Percentiles rank a stretch among this genome's conserved stretches.
These are phyloP conservation scores for Phaeoacremonium minimum DNA, from an alignment of 2,329 filamentous ascomycete genomes.

Conservation along the genomic window DNA sequence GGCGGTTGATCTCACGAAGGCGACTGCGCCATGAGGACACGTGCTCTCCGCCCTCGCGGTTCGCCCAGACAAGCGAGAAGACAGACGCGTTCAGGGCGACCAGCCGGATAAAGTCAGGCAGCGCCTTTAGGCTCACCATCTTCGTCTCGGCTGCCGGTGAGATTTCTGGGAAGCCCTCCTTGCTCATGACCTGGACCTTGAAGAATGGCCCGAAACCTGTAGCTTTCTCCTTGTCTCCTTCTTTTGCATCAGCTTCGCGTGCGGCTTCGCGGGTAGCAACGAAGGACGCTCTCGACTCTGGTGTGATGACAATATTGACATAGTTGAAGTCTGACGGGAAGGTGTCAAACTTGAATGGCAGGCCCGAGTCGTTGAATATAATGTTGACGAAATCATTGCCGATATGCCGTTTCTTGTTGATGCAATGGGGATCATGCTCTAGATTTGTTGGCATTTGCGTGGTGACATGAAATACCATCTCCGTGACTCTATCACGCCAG, in stretches of 20 bases:
- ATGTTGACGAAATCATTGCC: constrained; percentile 98
- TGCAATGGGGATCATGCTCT: constrained; percentile 69
- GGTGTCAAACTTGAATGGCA: constrained; percentile 82
- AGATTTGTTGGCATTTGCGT: constrained; percentile 95
- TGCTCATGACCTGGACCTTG: constrained; percentile 83
- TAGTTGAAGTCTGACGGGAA: constrained; percentile 96
- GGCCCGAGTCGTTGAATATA: constrained; percentile 94
- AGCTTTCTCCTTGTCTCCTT: constrained; percentile 22
- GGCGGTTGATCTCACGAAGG: constrained; percentile 75
- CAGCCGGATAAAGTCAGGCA: constrained; percentile 82
- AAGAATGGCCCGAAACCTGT: constrained; percentile 57
- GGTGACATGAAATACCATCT: constrained; percentile 92
- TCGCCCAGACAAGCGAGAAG: constrained; percentile 87
- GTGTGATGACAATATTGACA: constrained; percentile 93
- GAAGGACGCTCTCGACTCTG: constrained; percentile 75
- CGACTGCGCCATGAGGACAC: constrained; percentile 87
- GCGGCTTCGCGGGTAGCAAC: constrained; percentile 54
- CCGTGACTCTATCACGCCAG: constrained; percentile 92
- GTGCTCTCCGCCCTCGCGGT: constrained; percentile 72
- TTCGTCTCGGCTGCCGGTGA: constrained; percentile 87
- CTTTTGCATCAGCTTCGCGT: constrained; percentile 26
- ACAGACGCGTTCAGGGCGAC: constrained; percentile 91
- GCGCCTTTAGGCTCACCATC: constrained; percentile 75
- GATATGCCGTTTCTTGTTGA: constrained; percentile 88
- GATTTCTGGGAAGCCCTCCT: constrained; percentile 84